Conservation (phyloP, 257 asterid species). For the Gardenia jasminoides region DNA sequence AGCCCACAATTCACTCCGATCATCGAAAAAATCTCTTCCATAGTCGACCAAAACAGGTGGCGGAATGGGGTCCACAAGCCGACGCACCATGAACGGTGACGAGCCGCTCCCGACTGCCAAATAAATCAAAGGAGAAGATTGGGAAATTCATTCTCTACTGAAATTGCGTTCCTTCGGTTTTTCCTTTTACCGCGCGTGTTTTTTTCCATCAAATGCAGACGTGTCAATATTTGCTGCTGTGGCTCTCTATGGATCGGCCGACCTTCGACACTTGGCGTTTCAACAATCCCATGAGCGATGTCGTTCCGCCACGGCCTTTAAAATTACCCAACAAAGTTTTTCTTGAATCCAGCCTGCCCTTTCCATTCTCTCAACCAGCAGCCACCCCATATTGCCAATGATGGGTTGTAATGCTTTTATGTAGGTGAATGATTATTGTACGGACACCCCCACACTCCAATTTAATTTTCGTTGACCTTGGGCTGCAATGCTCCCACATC, state of each 20-base stretch:
- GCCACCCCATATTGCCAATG: not conserved
- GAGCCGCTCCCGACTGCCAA: slow-evolving; percentile 25
- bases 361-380: not conserved
- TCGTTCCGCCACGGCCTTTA: slow-evolving; percentile 5
- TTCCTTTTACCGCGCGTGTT: too few relatives aligned
- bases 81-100: slow-evolving; percentile 38
- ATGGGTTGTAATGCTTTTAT: too few relatives aligned
- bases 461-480: not conserved
- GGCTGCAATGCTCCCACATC: too few relatives aligned
- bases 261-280: not conserved
- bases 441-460: too few relatives aligned
- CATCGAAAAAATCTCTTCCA: too few relatives aligned
- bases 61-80: slow-evolving; percentile 7
- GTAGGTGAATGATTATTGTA: not conserved
- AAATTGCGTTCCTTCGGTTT: too few relatives aligned
- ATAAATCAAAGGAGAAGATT: not conserved
- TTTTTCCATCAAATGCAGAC: not conserved
- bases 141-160: too few relatives aligned
- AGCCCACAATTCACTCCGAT: too few relatives aligned
- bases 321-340: not conserved
- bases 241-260: not conserved
- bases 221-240: not conserved
- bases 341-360: not conserved
- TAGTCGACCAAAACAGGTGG: too few relatives aligned
- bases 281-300: not conserved